phyloP scores from a whole-genome alignment of 2,329 filamentous ascomycete genomes.

The Fusarium coffeatum region DNA sequence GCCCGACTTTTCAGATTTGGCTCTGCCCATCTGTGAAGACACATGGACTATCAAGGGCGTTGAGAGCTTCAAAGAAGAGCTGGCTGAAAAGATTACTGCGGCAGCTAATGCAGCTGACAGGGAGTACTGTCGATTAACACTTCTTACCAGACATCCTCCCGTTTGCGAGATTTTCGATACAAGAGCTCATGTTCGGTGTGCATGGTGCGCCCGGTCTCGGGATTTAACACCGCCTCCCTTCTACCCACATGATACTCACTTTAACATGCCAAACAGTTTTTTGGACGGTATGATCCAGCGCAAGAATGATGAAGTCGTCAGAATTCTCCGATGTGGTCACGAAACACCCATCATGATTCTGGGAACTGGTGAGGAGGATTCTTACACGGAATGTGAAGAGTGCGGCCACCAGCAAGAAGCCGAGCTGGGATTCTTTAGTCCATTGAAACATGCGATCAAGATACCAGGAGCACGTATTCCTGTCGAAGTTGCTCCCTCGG shows the following conservation, averaged over 20 bases:
- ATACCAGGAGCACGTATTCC: conserved; percentile 11
- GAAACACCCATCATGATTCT: conserved; percentile 14
- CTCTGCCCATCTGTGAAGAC: conserved; percentile 19
- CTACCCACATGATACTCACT: not conserved
- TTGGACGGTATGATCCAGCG: not conserved
- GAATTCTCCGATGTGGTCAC: conserved; percentile 14
- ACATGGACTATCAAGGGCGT: conserved; percentile 13
- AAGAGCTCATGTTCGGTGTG: not conserved
- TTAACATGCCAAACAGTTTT: not conserved
- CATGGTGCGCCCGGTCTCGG: not conserved
- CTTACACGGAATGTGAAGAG: conserved; percentile 22
- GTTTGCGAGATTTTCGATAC: not conserved
- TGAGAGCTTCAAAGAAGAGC: not conserved
- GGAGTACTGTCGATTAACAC: not conserved
- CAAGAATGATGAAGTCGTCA: not conserved
- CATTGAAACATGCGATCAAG: not conserved
- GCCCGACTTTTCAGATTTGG: conserved; percentile 19
- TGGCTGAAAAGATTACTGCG: not conserved
- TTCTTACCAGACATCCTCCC: not conserved
- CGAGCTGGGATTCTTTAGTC: not conserved
- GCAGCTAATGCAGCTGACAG: not conserved
- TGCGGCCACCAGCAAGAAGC: conserved; percentile 7
- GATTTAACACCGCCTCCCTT: not conserved
- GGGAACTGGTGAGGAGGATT: not conserved
- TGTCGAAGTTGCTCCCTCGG: conserved; percentile 17